Evolutionary conservation across 2,329 filamentous ascomycete species (phyloP).

Genomic region (Hypoxylon sp.): DNA sequence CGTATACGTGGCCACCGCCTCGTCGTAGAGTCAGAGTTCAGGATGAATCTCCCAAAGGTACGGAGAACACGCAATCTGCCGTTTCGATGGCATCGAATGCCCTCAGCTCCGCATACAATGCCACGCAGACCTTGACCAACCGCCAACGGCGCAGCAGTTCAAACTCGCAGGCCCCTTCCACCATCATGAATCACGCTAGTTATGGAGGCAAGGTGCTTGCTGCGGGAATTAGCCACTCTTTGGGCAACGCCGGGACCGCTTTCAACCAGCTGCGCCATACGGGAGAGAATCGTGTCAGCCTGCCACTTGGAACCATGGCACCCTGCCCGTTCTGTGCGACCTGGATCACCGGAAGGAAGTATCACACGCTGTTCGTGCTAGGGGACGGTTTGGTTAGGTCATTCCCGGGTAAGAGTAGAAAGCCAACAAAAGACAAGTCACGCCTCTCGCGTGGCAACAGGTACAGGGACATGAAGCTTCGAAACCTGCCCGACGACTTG

Average conservation of each 20-base stretch:
- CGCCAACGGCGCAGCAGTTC: slow-evolving; percentile 62
- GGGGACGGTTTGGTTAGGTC: slow-evolving; percentile 72
- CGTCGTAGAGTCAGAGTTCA: slow-evolving; percentile 57
- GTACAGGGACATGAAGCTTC: slow-evolving; percentile 72
- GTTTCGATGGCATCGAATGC: slow-evolving; percentile 76
- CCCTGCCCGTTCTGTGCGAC: slow-evolving; percentile 66
- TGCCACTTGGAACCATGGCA: slow-evolving; percentile 64
- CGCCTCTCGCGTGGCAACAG: slow-evolving; percentile 63
- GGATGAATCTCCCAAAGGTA: slow-evolving; percentile 55
- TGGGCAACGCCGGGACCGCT: slow-evolving; percentile 74
- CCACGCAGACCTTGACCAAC: slow-evolving; percentile 66
- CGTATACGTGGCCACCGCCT: slow-evolving; percentile 87
- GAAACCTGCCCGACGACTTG: slow-evolving; percentile 65
- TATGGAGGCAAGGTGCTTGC: slow-evolving; percentile 77
- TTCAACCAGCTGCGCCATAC: slow-evolving; percentile 77
- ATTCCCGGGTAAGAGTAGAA: slow-evolving; percentile 66
- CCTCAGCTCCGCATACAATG: slow-evolving; percentile 74
- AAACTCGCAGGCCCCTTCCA: slow-evolving; percentile 52
- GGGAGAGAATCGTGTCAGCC: slow-evolving; percentile 76
- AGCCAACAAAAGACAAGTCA: slow-evolving; percentile 60
- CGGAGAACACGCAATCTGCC: slow-evolving; percentile 61
- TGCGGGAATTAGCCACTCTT: slow-evolving; percentile 75
- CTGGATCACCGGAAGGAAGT: slow-evolving; percentile 70
- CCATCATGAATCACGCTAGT: slow-evolving; percentile 67
- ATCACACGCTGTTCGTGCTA: slow-evolving; percentile 69